Evolutionary conservation across 495 filamentous ascomycete genomes (phyloP).

Genomic region (Xanthoparmelia taractica): DNA sequence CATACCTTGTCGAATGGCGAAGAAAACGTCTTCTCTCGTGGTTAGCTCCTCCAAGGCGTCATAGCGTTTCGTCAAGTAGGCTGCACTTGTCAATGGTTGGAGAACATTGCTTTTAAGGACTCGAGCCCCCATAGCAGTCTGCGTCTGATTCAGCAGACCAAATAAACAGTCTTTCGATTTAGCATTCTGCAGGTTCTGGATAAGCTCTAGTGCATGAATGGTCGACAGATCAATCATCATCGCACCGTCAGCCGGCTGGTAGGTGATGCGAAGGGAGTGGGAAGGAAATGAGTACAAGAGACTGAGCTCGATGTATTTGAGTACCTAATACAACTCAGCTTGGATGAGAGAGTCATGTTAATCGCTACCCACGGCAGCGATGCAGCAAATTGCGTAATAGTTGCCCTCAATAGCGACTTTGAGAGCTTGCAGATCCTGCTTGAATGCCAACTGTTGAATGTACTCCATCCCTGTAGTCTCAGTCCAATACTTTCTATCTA

Average conservation of each 20-base stretch:
- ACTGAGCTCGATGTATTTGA: slow-evolving; percentile 73
- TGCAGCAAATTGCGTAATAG: slow-evolving; percentile 84
- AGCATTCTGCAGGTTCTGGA: slow-evolving; percentile 72
- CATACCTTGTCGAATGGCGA: slow-evolving; percentile 57
- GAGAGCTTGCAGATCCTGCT: slow-evolving; percentile 68
- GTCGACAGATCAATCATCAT: slow-evolving; percentile 93
- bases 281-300: slow-evolving; percentile 56
- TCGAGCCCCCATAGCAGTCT: slow-evolving; percentile 81
- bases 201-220: slow-evolving; percentile 74
- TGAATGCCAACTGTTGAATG: slow-evolving; percentile 69
- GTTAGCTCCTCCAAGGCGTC: slow-evolving; percentile 81
- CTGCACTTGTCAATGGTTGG: slow-evolving; percentile 73
- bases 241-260: slow-evolving; percentile 79
- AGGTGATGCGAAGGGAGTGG: slow-evolving; percentile 77
- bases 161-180: slow-evolving; percentile 75
- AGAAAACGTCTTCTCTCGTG: slow-evolving; percentile 81
- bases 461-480: slow-evolving; percentile 71
- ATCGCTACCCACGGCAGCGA: slow-evolving; percentile 62
- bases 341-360: background rate
- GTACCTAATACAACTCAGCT: slow-evolving; percentile 44
- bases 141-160: slow-evolving; percentile 73
- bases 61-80: slow-evolving; percentile 56
- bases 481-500: slow-evolving; percentile 87
- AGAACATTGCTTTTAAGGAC: slow-evolving; percentile 74
- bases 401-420: slow-evolving; percentile 71